These are phyloP conservation scores for Myrica gale DNA, from an alignment of 306 rosid genomes.

Conservation along the genomic window DNA sequence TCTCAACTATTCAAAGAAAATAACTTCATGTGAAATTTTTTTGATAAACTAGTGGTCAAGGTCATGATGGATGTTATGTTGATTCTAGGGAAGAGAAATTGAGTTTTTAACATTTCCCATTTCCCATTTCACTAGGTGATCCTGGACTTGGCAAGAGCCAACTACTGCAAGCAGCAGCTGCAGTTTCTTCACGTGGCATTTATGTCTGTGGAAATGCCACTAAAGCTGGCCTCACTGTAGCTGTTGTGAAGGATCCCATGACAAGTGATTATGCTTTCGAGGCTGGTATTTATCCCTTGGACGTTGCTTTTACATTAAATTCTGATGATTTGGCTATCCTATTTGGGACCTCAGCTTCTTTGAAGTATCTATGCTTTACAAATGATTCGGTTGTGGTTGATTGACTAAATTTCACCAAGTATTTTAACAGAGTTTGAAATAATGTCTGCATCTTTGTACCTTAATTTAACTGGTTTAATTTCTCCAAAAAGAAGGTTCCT, in stretches of 20 bases:
- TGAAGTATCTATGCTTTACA: slow-evolving; percentile 14
- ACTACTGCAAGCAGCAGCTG: slow-evolving; percentile 90
- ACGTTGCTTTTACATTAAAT: slow-evolving; percentile 15
- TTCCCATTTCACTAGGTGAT: slow-evolving; percentile 60
- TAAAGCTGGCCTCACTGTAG: slow-evolving; percentile 89
- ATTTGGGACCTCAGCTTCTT: slow-evolving; percentile 7
- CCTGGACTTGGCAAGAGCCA: slow-evolving; percentile 97
- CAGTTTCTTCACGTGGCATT: slow-evolving; percentile 87
- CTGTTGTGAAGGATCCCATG: slow-evolving; percentile 88
- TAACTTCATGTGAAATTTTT: slow-evolving; percentile 17
- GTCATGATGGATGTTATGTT: neutral
- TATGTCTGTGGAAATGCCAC: slow-evolving; percentile 97
- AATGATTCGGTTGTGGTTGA: slow-evolving; percentile 19
- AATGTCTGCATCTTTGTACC: neutral
- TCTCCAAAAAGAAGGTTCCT: neutral
- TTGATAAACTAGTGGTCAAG: slow-evolving; percentile 13
- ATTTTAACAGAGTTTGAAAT: neutral
- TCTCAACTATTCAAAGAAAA: slow-evolving; percentile 12
- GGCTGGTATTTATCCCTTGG: slow-evolving; percentile 57
- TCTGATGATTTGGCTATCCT: slow-evolving; percentile 23
- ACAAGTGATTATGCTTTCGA: slow-evolving; percentile 90
- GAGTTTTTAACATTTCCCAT: slow-evolving; percentile 19
- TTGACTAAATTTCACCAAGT: neutral
- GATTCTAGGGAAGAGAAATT: slow-evolving; percentile 25
- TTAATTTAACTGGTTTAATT: neutral